Evolutionary conservation across 345 rosid genomes (phyloP).

Genomic region (Kernera saxatilis): DNA sequence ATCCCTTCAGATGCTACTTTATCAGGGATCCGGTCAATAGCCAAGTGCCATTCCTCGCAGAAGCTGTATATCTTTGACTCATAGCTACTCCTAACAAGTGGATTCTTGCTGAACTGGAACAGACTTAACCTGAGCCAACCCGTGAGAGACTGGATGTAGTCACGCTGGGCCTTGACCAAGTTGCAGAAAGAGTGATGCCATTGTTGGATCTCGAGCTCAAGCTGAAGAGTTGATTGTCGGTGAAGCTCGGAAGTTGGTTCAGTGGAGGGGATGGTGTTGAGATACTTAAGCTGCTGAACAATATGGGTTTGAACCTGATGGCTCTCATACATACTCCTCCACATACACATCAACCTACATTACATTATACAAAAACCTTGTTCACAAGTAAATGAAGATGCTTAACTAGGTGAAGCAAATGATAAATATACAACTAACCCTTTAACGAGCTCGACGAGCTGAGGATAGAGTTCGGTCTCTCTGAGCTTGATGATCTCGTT

Average conservation of each 20-base stretch:
- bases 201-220: constrained; percentile 85
- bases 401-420: not conserved
- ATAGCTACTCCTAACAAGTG: constrained; percentile 38
- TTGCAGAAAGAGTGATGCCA: constrained; percentile 90
- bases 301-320: constrained; percentile 98
- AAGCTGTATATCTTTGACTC: constrained; percentile 80
- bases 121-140: constrained; percentile 96
- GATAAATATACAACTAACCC: constrained; percentile 50
- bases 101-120: constrained; percentile 75
- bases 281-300: constrained; percentile 91
- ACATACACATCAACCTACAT: constrained; percentile 85
- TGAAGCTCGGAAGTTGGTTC: constrained; percentile 94
- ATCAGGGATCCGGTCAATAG: constrained; percentile 81
- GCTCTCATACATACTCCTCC: constrained; percentile 98
- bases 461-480: constrained; percentile 80
- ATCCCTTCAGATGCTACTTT: constrained; percentile 98
- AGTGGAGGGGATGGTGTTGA: constrained; percentile 74
- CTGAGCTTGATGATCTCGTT: constrained; percentile 77
- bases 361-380: not conserved
- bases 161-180: constrained; percentile 73
- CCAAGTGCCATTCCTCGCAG: constrained; percentile 88
- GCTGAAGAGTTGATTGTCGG: constrained; percentile 81
- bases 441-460: constrained; percentile 78
- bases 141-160: constrained; percentile 74
- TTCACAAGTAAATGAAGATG: not conserved